phyloP scores from a whole-genome alignment of 1,284 basidiomycete species.

The Schizophyllum commune region DNA sequence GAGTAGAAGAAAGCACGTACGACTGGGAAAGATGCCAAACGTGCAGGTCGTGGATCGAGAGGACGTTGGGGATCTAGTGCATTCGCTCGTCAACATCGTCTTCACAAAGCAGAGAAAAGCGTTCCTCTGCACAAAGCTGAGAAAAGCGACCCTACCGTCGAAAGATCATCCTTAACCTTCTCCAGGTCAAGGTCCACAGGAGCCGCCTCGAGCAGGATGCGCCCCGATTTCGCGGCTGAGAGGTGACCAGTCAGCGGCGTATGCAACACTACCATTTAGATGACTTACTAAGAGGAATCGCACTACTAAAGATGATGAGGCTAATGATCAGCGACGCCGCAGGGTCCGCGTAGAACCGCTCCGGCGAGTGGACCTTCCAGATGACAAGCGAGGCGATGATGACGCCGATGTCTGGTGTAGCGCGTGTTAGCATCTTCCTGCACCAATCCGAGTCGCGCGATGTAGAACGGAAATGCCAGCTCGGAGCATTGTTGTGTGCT shows the following conservation, averaged over 20 bases:
- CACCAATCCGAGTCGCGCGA: too few species aligned
- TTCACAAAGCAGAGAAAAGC: too few species aligned
- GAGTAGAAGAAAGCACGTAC: slow-evolving; percentile 22
- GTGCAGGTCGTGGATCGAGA: slow-evolving; percentile 41
- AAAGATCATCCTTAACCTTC: slow-evolving; percentile 36
- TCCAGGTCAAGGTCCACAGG: slow-evolving; percentile 37
- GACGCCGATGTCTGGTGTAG: slow-evolving; percentile 34
- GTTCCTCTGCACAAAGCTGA: too few species aligned
- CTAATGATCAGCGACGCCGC: slow-evolving; percentile 37
- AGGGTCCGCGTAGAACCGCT: slow-evolving; percentile 40
- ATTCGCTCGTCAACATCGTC: background rate
- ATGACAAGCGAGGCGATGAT: slow-evolving; percentile 37
- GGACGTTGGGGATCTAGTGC: slow-evolving; percentile 31
- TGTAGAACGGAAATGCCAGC: too few species aligned
- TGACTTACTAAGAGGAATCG: slow-evolving; percentile 37
- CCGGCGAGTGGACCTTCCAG: slow-evolving; percentile 32
- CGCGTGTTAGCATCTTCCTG: background rate
- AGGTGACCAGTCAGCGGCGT: slow-evolving; percentile 2
- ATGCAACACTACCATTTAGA: background rate
- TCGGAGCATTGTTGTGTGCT: too few species aligned
- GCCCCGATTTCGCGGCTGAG: slow-evolving; percentile 33
- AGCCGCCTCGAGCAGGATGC: slow-evolving; percentile 40
- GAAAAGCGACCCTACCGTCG: slow-evolving; percentile 27
- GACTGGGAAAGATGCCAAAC: slow-evolving; percentile 43
- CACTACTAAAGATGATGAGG: slow-evolving; percentile 38